Conservation (phyloP, 805 yeast species). For the Monosporozyma unispora region DNA sequence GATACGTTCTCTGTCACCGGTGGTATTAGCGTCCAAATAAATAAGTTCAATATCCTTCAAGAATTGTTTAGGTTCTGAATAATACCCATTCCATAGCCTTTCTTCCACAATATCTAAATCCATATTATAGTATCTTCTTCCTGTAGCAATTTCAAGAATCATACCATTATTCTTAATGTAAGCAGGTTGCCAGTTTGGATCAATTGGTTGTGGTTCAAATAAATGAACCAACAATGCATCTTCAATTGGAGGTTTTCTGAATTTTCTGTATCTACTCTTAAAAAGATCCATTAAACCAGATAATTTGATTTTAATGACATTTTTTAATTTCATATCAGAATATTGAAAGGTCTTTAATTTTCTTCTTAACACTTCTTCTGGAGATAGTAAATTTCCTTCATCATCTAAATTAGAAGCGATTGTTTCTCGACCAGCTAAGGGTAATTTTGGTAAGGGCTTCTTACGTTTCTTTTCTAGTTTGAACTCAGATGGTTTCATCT, state of each 20-base stretch:
- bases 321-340: constrained; percentile 74
- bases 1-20: constrained; percentile 77
- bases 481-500: constrained; percentile 63
- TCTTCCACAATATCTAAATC: constrained; percentile 92
- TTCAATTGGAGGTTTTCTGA: constrained; percentile 84
- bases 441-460: constrained; percentile 34
- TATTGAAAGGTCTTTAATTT: constrained; percentile 40
- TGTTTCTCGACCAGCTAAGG: constrained; percentile 24
- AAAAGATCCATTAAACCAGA: constrained; percentile 85
- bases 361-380: constrained; percentile 31
- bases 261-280: constrained; percentile 78
- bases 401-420: constrained; percentile 14
- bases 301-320: constrained; percentile 73
- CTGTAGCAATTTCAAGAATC: constrained; percentile 75
- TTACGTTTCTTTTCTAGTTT: constrained; percentile 48
- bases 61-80: constrained; percentile 87
- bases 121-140: constrained; percentile 70
- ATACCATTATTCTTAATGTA: constrained; percentile 54
- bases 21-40: constrained; percentile 60
- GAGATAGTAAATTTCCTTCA: constrained; percentile 26
- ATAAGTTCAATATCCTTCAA: constrained; percentile 79
- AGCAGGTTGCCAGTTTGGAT: constrained; percentile 32
- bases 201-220: constrained; percentile 49
- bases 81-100: constrained; percentile 92
- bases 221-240: constrained; percentile 64